These are phyloP conservation scores for Cerrena zonata DNA, from an alignment of 1,284 basidiomycete species.

Conservation along the genomic window DNA sequence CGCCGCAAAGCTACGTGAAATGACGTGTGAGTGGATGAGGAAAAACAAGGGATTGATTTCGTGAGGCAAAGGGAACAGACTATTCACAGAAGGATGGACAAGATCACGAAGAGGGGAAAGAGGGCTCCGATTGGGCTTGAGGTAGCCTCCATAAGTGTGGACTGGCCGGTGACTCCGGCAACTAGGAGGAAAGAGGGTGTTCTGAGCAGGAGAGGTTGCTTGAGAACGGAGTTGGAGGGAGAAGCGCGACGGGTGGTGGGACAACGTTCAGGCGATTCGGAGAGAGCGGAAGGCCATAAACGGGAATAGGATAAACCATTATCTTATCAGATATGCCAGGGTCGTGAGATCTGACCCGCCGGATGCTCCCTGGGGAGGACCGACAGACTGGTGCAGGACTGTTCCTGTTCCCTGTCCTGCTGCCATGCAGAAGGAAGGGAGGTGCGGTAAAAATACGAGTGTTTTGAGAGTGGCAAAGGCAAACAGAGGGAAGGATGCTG, in stretches of 20 bases:
- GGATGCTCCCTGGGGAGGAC: too few species aligned
- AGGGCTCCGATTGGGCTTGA: conserved; percentile 9
- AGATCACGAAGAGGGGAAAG: conserved; percentile 26
- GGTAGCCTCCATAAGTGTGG: too few species aligned
- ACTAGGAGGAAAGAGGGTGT: too few species aligned
- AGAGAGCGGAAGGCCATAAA: neutral
- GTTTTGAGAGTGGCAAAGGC: too few species aligned
- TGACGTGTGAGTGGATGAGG: conserved; percentile 8
- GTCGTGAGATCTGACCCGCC: conserved; percentile 6
- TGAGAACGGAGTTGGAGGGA: too few species aligned
- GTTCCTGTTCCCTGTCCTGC: too few species aligned
- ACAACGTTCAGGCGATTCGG: neutral
- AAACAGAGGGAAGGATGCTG: too few species aligned
- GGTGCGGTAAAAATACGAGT: too few species aligned
- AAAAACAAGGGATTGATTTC: conserved; percentile 10
- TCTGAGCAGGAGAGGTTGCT: too few species aligned
- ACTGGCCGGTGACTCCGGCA: too few species aligned
- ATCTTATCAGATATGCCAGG: conserved; percentile 18
- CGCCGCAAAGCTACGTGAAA: conserved; percentile 21
- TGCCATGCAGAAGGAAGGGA: too few species aligned
- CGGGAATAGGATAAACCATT: neutral
- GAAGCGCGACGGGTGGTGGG: neutral
- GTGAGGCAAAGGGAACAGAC: conserved; percentile 1
- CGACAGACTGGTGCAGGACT: too few species aligned
- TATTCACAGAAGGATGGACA: conserved; percentile 43